Conservation (phyloP, 192 early-diverging fungal species). For the Gryganskiella cystojenkinii region DNA sequence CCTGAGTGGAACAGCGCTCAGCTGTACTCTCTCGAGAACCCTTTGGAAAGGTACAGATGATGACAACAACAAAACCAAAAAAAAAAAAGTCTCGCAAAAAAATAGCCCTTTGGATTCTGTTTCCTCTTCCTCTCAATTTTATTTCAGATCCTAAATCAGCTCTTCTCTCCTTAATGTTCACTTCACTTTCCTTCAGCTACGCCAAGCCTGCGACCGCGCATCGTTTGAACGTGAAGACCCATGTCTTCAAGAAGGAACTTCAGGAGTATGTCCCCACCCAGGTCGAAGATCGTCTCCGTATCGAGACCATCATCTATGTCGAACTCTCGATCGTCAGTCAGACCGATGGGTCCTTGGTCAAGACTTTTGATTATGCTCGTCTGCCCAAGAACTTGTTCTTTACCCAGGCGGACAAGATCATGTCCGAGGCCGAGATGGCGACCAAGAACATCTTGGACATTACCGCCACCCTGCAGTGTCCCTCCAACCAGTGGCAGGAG, state of each 20-base stretch:
- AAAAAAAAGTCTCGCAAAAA: not conserved
- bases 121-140: not conserved
- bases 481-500: conserved; percentile 35
- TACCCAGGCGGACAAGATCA: conserved; percentile 36
- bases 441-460: conserved; percentile 35
- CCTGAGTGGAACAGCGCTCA: conserved; percentile 10
- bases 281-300: conserved; percentile 42
- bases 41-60: conserved; percentile 2
- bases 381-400: conserved; percentile 36
- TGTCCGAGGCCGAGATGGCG: conserved; percentile 32
- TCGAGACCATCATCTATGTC: conserved; percentile 49
- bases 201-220: not conserved
- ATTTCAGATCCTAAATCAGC: not conserved
- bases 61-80: not conserved
- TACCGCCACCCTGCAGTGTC: conserved; percentile 18
- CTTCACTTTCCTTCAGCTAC: conserved; percentile 4
- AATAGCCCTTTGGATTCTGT: too few species aligned
- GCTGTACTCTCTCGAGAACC: conserved; percentile 2
- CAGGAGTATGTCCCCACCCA: conserved; percentile 49
- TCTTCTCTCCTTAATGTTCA: not conserved
- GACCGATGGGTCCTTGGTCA: conserved; percentile 12
- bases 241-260: conserved; percentile 49
- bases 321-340: conserved; percentile 40
- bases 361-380: conserved; percentile 32
- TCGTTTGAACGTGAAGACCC: conserved; percentile 45